A percentile compares a stretch with the other conserved stretches of the same genome.
phyloP scores from a whole-genome alignment of 2,329 filamentous ascomycete species.

The Colletotrichum incanum region DNA sequence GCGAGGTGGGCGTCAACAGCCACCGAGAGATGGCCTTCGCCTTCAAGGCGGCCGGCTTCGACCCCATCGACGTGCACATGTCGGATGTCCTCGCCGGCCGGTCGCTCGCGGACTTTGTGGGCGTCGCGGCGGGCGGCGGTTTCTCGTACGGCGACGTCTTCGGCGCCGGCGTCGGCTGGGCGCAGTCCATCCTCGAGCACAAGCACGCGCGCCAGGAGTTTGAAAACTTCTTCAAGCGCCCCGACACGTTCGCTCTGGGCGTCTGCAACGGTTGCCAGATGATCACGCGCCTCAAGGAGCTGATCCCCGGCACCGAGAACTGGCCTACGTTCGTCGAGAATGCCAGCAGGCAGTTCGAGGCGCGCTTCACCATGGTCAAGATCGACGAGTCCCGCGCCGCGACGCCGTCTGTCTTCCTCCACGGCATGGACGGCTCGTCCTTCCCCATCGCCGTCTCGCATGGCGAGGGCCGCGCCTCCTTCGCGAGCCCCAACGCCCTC shows the following conservation, averaged over 20 bases:
- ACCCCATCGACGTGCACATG: conserved; percentile 96
- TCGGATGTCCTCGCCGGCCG: conserved; percentile 87
- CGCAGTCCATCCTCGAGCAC: conserved; percentile 92
- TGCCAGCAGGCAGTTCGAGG: conserved; percentile 90
- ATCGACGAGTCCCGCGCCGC: conserved; percentile 66
- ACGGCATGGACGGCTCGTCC: conserved; percentile 86
- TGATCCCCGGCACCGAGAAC: conserved; percentile 86
- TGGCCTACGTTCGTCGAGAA: conserved; percentile 95
- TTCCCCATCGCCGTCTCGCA: conserved; percentile 92
- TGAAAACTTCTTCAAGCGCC: conserved; percentile 85
- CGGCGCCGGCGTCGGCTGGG: conserved; percentile 97
- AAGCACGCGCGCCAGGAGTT: conserved; percentile 83
- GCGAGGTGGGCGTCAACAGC: conserved; percentile 96
- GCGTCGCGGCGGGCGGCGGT: conserved; percentile 94
- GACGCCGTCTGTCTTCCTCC: conserved; percentile 84
- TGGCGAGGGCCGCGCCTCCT: conserved; percentile 88
- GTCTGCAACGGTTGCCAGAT: conserved; percentile 99
- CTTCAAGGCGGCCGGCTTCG: conserved; percentile 92
- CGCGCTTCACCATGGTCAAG: conserved; percentile 87
- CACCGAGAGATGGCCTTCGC: conserved; percentile 99
- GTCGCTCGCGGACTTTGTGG: conserved; percentile 86
- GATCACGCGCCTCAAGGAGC: conserved; percentile 81
- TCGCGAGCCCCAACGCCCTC: conserved; percentile 68
- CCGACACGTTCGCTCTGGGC: conserved; percentile 92
- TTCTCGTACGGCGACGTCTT: conserved; percentile 93